Conservation (phyloP, 1,139 yeast species). For the Geotrichum europaeum region DNA sequence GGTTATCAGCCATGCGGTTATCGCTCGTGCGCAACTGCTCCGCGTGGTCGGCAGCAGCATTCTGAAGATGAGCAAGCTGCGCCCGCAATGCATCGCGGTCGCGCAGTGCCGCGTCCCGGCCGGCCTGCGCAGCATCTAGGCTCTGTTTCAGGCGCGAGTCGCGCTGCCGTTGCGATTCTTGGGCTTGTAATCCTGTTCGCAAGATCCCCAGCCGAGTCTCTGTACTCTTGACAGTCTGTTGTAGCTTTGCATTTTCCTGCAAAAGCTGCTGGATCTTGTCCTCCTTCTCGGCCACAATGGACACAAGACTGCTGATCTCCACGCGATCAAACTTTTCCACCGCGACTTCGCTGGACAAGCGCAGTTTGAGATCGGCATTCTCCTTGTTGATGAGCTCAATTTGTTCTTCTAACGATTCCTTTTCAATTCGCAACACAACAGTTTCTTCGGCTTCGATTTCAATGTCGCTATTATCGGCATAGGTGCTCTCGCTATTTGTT, state of each 20-base stretch:
- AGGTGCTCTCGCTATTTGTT: slow-evolving; percentile 4
- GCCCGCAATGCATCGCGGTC: slow-evolving; percentile 37
- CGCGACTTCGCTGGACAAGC: slow-evolving; percentile 17
- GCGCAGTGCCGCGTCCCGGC: slow-evolving; percentile 22
- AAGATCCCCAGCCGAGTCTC: slow-evolving; percentile 28
- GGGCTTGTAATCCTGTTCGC: slow-evolving; percentile 25
- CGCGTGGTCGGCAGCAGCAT: slow-evolving; percentile 41
- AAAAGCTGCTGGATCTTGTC: slow-evolving; percentile 18
- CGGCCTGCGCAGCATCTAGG: slow-evolving; percentile 24
- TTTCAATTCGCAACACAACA: slow-evolving; percentile 9
- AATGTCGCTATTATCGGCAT: no score
- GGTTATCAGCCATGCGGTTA: slow-evolving; percentile 67
- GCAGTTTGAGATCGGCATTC: slow-evolving; percentile 16
- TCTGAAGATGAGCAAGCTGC: slow-evolving; percentile 41
- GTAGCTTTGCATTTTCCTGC: slow-evolving; percentile 9
- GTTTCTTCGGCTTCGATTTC: slow-evolving; percentile 3
- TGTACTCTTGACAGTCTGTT: slow-evolving; percentile 11
- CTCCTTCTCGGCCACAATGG: slow-evolving; percentile 22
- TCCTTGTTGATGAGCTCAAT: slow-evolving; percentile 9
- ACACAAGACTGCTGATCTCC: slow-evolving; percentile 30
- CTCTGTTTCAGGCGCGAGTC: slow-evolving; percentile 22
- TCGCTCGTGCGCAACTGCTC: slow-evolving; percentile 47
- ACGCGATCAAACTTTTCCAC: slow-evolving; percentile 19
- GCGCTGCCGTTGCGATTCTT: slow-evolving; percentile 25
- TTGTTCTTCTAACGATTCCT: slow-evolving; percentile 11